phyloP scores from a whole-genome alignment of 164 flowering plant species.

The Nelumbo lutea region DNA sequence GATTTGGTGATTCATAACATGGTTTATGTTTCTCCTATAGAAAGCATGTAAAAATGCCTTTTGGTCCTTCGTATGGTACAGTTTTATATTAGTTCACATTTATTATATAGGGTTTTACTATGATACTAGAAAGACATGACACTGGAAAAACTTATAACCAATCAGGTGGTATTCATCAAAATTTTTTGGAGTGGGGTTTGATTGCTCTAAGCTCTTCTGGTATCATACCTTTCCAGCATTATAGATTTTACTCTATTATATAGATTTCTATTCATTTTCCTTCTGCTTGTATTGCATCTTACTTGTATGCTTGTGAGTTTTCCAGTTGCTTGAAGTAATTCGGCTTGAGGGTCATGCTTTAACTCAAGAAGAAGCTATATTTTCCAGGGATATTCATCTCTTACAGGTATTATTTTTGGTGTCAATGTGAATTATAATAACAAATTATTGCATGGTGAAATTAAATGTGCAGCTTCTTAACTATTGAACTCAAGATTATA shows the following conservation, averaged over 20 bases:
- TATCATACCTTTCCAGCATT: background rate
- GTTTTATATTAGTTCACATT: no score
- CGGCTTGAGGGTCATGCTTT: constrained; percentile 87
- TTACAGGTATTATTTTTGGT: constrained; percentile 52
- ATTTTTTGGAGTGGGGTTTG: no score
- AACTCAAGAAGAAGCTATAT: constrained; percentile 67
- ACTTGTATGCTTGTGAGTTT: constrained; percentile 2
- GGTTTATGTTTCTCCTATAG: no score
- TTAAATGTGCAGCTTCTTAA: no score
- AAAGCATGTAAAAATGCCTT: no score
- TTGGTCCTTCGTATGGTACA: no score
- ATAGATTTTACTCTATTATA: background rate
- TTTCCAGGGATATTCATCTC: constrained; percentile 81
- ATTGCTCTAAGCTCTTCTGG: background rate
- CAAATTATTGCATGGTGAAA: background rate
- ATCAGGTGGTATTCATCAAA: no score
- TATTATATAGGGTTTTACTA: no score
- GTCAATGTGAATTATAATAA: background rate
- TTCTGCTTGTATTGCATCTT: background rate
- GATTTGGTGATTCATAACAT: no score
- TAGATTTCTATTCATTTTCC: background rate
- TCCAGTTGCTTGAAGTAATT: constrained; percentile 81
- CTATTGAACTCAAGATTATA: no score
- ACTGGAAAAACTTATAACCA: no score
- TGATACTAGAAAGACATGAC: no score